A percentile compares a stretch with the other conserved stretches of the same genome.
These are phyloP conservation scores for Colletotrichum salicis DNA, from an alignment of 2,329 filamentous ascomycete genomes.

Conservation along the genomic window DNA sequence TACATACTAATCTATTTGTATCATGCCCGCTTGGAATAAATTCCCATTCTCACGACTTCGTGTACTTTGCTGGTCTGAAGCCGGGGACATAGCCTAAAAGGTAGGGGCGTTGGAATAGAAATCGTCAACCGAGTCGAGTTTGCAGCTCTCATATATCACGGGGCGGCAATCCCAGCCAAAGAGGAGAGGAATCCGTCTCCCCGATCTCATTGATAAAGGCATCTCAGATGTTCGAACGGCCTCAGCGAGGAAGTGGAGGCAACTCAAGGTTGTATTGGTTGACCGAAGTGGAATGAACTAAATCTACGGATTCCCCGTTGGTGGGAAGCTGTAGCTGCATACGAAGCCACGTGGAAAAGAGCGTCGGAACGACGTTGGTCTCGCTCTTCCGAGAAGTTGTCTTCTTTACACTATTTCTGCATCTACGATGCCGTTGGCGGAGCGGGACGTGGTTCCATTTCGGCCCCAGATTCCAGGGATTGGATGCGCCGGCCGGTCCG, in stretches of 20 bases:
- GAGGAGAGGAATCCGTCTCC: not conserved
- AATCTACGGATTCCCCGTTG: not conserved
- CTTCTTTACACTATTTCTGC: not conserved
- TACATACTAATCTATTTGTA: not conserved
- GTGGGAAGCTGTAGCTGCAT: not conserved
- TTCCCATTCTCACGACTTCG: not conserved
- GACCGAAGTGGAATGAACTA: not conserved
- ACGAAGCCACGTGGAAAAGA: not conserved
- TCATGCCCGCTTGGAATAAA: not conserved
- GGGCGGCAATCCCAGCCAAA: not conserved
- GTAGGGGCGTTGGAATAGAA: not conserved
- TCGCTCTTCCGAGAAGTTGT: not conserved
- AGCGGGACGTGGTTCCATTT: not conserved
- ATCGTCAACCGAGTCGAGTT: not conserved
- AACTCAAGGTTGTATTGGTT: not conserved
- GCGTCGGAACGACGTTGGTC: too few relatives aligned
- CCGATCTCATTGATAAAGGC: not conserved
- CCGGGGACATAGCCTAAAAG: too few relatives aligned
- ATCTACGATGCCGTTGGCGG: not conserved
- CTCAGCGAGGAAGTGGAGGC: slow-evolving; percentile 24
- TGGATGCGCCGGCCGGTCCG: not conserved
- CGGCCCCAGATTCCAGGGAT: not conserved
- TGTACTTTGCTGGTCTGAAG: not conserved
- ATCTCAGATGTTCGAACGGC: not conserved
- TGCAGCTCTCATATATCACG: not conserved